Base-by-base conservation (phyloP, 1,284 basidiomycete genomes). In the Tremellales sp. region DNA sequence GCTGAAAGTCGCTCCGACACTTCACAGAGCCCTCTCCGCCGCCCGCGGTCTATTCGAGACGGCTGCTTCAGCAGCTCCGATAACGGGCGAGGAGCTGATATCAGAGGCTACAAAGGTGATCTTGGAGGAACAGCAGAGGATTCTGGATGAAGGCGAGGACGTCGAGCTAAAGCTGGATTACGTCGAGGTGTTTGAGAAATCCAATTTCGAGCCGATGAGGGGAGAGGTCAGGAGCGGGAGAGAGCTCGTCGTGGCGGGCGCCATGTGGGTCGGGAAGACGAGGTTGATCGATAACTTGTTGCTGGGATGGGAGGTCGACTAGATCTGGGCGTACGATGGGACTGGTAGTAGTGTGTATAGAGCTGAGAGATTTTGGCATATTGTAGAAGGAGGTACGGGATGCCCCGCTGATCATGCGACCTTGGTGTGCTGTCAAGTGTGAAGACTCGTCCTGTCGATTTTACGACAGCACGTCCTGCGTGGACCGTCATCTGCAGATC, bases 201-300 rank as follows among this genome's bases (percentile, higher is more conserved):
- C 79, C 35, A 84, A 81, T 38, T 87, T 97, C 6, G 56, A 55
- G 40, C 53, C 57, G 14, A 45, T 69, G 25, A 62, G 33, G 10
- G 66, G 58, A 4, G 47, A 40, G 42, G 65, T 66, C 4, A 58
- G 57, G 9, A 58, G 62, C 4, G 65, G 65, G 3, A 63, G 74
- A 24, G 76, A 84, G 1, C 82, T 86, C 25, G 81, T 97, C 9
- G 62, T 97, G 48, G 93, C 88, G 57, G 94, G 91, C 1, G 93
- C 92, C 13, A 69, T 95, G 53, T 87, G 85, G 80, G 79, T 97
- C 3, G 90, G 89, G 36, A 79, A 78, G 64, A 97, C 92, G 28
- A 77, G 94, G 56, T 68, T 98, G 60, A 97, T 98, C 42, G 94
- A 98, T 70, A 98, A 98, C 69, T 70, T 97, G 32, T 74, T 94